These are phyloP conservation scores for Volvox carteri DNA, from an alignment of 163 green algal genomes.

Conservation along the genomic window DNA sequence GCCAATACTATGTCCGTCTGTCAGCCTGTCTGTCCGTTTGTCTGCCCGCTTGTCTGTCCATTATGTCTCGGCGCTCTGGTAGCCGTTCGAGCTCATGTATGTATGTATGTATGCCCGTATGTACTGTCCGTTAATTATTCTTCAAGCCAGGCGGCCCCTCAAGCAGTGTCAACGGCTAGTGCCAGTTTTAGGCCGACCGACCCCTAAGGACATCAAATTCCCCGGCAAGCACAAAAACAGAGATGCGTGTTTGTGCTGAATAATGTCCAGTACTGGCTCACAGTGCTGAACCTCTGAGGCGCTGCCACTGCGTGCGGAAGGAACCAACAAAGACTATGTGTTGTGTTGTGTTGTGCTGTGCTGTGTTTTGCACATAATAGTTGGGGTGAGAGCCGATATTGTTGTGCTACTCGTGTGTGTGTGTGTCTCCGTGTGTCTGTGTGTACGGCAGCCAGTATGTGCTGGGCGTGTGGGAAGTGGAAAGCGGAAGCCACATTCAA, in stretches of 20 bases:
- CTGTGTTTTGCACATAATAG: background rate
- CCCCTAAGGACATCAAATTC: background rate
- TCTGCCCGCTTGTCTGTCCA: no score
- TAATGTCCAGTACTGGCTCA: background rate
- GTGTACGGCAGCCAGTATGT: background rate
- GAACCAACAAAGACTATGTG: background rate
- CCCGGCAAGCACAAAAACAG: no score
- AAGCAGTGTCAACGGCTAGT: background rate
- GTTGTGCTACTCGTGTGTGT: no score
- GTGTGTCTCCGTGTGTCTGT: background rate
- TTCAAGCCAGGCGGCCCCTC: no score
- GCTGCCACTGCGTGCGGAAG: background rate
- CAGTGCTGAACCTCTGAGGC: background rate
- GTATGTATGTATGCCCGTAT: no score
- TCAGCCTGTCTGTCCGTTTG: no score
- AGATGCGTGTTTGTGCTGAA: no score
- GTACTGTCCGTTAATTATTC: no score
- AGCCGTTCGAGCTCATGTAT: no score
- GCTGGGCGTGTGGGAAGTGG: background rate
- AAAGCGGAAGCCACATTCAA: background rate
- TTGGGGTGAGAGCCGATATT: background rate
- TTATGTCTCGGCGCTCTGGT: no score
- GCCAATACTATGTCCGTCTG: no score
- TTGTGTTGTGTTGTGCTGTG: background rate
- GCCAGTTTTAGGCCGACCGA: background rate